Evolutionary conservation across 805 yeast species (phyloP), one percentile per base, ranked within the genome.

Genomic region (Wickerhamiella cacticola): DNA sequence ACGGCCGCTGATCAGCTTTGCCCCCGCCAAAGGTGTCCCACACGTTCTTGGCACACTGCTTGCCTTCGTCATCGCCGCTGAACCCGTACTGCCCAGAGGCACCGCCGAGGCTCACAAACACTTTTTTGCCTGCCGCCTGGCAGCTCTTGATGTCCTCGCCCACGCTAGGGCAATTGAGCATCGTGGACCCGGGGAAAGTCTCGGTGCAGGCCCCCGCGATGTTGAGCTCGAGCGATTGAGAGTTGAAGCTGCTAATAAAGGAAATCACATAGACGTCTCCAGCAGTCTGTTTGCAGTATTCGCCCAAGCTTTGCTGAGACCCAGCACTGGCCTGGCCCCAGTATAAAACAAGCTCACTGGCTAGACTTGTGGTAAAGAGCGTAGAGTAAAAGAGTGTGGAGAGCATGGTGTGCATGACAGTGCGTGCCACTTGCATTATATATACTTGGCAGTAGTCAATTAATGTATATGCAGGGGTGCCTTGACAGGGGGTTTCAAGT

Each of bases 281-380:
- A 42, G 76, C 72, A 48, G 76, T 74, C 45, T 77, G 70, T 50
- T 70, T 68, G 70, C 96, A 86, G 68, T 84, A 84, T 42, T 69
- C 64, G 1, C 71, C 64, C 5, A 77, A 63, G 3, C 64, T 58
- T 29, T 68, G 59, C 55, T 76, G 78, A 12, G 68, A 57, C 6
- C 84, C 84, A n/a, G 74, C 79, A 13, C 89, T 77, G 56, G 76
- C 75, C 65, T 86, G 95, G 47, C 96, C 95, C 95, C 95, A 86
- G 66, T 86, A 86, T 6, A 82, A 70, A 19, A 81, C 95, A 33
- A 85, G 75, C 54, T 83, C 82, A 26, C 70, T 59, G 41, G 72
- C 69, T 15, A 78, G 62, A 19, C 24, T 18, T 16, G 39, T 16
- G 6, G 46, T 23, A 43, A 43, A 43, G 39, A 33, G 39, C 29